These are phyloP conservation scores for Xylaria grammica DNA, from an alignment of 495 filamentous ascomycete genomes.

Conservation along the genomic window DNA sequence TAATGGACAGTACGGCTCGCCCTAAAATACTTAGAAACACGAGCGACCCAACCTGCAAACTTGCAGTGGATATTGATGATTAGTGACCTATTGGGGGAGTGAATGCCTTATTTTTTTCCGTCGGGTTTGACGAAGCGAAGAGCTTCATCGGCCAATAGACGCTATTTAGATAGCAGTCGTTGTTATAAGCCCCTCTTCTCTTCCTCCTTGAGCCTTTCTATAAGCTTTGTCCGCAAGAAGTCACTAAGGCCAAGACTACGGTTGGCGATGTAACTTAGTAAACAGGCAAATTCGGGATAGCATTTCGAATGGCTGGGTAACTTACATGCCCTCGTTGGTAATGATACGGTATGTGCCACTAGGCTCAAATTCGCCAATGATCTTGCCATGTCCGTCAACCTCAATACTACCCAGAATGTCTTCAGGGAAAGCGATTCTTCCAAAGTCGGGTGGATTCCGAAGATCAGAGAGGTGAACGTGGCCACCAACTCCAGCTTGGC, in stretches of 20 bases:
- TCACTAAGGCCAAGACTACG: slow-evolving; percentile 59
- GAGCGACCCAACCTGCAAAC: not conserved
- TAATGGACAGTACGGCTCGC: not conserved
- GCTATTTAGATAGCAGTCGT: no score
- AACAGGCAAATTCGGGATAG: not conserved
- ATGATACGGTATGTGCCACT: slow-evolving; percentile 73
- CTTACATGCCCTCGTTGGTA: slow-evolving; percentile 74
- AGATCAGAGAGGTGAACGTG: slow-evolving; percentile 87
- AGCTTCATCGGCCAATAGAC: not conserved
- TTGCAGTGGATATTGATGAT: not conserved
- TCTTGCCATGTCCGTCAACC: slow-evolving; percentile 76
- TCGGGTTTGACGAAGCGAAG: not conserved
- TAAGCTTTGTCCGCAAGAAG: slow-evolving; percentile 60
- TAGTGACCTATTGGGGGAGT: not conserved
- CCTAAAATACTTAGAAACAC: not conserved
- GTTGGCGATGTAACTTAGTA: slow-evolving; percentile 23
- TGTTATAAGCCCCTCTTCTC: slow-evolving; percentile 43
- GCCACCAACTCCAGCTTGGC: slow-evolving; percentile 78
- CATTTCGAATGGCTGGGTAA: slow-evolving; percentile 18
- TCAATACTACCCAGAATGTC: slow-evolving; percentile 95
- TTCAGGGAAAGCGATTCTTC: slow-evolving; percentile 85
- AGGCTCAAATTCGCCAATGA: slow-evolving; percentile 67
- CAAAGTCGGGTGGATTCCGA: slow-evolving; percentile 86
- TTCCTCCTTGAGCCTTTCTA: slow-evolving; percentile 54
- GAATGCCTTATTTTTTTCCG: not conserved